Conservation (phyloP, 305 asterid genomes). For the Striga hermonthica region DNA sequence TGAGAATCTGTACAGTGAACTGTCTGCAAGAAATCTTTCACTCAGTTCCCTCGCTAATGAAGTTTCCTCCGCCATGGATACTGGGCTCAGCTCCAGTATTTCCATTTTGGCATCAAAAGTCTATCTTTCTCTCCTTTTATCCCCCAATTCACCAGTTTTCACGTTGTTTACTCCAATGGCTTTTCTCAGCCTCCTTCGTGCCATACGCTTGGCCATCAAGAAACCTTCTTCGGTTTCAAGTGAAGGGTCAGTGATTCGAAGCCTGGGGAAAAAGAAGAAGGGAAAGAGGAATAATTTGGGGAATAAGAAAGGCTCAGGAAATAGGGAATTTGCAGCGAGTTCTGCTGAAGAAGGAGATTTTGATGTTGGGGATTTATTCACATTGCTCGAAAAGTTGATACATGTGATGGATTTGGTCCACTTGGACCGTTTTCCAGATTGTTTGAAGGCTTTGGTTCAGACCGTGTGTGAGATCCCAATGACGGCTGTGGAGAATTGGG, state of each 20-base stretch:
- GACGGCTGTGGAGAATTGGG: slow-evolving; percentile 54
- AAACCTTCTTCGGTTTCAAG: slow-evolving; percentile 31
- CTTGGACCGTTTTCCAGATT: slow-evolving; percentile 83
- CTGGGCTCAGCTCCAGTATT: slow-evolving; percentile 40
- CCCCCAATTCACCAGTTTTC: slow-evolving; percentile 88
- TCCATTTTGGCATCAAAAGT: slow-evolving; percentile 70
- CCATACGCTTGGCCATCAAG: slow-evolving; percentile 63
- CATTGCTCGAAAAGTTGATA: slow-evolving; percentile 61
- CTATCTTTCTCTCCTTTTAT: slow-evolving; percentile 58
- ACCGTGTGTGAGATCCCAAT: slow-evolving; percentile 67
- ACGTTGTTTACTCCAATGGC: slow-evolving; percentile 86
- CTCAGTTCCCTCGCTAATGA: slow-evolving; percentile 39
- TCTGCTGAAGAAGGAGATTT: slow-evolving; percentile 44
- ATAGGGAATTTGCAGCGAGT: slow-evolving; percentile 36
- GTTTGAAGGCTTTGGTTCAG: slow-evolving; percentile 77
- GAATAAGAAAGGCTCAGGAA: slow-evolving; percentile 38
- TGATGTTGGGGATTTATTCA: slow-evolving; percentile 55
- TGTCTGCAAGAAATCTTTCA: slow-evolving; percentile 62
- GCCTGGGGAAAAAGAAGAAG: slow-evolving; percentile 43
- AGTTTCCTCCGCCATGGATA: slow-evolving; percentile 70
- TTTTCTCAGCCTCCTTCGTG: slow-evolving; percentile 67
- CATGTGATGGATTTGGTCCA: slow-evolving; percentile 67
- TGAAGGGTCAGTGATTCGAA: slow-evolving; percentile 36
- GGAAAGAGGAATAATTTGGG: slow-evolving; percentile 39
- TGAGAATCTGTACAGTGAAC: slow-evolving; percentile 49